Percentiles rank a stretch among this genome's conserved stretches.
Evolutionary conservation across 257 asterid genomes (phyloP).

Genomic region (Solanum pinnatisectum): DNA sequence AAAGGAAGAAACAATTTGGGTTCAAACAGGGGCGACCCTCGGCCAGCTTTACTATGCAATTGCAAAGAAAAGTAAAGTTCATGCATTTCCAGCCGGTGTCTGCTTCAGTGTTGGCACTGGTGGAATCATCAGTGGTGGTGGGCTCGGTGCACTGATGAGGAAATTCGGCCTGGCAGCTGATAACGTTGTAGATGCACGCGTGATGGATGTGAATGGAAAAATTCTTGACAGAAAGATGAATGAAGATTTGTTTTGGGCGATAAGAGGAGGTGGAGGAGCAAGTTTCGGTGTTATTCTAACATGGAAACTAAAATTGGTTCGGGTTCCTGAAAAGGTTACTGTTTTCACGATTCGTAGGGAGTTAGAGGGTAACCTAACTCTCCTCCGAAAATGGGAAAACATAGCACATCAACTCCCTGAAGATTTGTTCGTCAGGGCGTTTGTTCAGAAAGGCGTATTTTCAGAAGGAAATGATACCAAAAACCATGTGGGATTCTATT

Average conservation of each 20-base stretch:
- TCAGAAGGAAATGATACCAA: not conserved
- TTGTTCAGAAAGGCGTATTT: not conserved
- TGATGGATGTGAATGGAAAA: not conserved
- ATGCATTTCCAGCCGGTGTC: conserved; percentile 1
- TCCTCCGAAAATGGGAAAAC: not conserved
- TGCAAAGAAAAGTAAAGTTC: not conserved
- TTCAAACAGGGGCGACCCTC: conserved; percentile 1
- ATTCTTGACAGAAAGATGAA: not conserved
- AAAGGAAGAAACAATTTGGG: not conserved
- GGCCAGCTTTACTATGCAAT: conserved; percentile 7
- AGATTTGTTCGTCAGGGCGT: not conserved
- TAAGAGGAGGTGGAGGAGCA: not conserved
- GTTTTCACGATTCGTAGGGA: not conserved
- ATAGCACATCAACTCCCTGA: not conserved
- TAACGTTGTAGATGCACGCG: not conserved
- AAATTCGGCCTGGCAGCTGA: not conserved
- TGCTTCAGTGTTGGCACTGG: conserved; percentile 7
- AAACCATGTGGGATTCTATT: not conserved
- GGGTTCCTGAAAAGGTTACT: not conserved
- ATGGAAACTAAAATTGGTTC: not conserved
- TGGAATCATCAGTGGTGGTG: not conserved
- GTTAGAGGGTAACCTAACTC: not conserved
- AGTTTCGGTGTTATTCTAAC: not conserved
- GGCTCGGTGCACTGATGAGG: not conserved
- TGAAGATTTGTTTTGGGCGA: not conserved